Conservation (phyloP, 805 yeast genomes). For the Candida manassasensis region DNA sequence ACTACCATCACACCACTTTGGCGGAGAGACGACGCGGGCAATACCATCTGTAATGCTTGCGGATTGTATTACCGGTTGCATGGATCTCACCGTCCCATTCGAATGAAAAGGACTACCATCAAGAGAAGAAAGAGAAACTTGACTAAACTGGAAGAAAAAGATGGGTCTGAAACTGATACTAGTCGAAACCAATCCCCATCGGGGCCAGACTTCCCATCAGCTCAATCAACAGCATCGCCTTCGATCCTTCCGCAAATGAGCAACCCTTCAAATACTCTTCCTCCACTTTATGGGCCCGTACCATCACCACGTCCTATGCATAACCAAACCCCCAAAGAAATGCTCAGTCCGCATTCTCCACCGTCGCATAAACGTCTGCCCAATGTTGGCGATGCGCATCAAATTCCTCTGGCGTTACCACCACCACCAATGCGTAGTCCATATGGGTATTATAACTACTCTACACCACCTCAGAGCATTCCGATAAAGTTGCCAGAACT, state of each 20-base stretch:
- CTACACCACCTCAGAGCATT: slow-evolving; percentile 5
- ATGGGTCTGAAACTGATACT: background rate
- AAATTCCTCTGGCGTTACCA: slow-evolving; percentile 14
- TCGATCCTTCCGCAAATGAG: slow-evolving; percentile 4
- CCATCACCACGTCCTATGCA: slow-evolving; percentile 11
- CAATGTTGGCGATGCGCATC: background rate
- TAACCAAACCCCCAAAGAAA: slow-evolving; percentile 28
- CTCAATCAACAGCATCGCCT: background rate
- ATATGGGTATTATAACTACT: slow-evolving; percentile 5
- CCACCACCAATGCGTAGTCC: slow-evolving; percentile 21
- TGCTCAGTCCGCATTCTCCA: slow-evolving; percentile 34
- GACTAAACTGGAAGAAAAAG: slow-evolving; percentile 1
- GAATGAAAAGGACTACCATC: slow-evolving; percentile 67
- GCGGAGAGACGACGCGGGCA: slow-evolving; percentile 79
- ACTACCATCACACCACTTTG: slow-evolving; percentile 84
- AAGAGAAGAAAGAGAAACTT: slow-evolving; percentile 61
- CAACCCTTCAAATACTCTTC: background rate
- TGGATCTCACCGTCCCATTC: slow-evolving; percentile 72
- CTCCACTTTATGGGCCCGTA: slow-evolving; percentile 8
- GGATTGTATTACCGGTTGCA: slow-evolving; percentile 74
- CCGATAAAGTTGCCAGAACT: slow-evolving; percentile 3
- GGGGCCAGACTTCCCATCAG: background rate
- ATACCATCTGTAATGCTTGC: slow-evolving; percentile 86
- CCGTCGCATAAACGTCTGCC: slow-evolving; percentile 19
- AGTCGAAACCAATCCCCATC: background rate